Conservation (phyloP, 2,329 filamentous ascomycete genomes). For the Emericellopsis cladophorae region DNA sequence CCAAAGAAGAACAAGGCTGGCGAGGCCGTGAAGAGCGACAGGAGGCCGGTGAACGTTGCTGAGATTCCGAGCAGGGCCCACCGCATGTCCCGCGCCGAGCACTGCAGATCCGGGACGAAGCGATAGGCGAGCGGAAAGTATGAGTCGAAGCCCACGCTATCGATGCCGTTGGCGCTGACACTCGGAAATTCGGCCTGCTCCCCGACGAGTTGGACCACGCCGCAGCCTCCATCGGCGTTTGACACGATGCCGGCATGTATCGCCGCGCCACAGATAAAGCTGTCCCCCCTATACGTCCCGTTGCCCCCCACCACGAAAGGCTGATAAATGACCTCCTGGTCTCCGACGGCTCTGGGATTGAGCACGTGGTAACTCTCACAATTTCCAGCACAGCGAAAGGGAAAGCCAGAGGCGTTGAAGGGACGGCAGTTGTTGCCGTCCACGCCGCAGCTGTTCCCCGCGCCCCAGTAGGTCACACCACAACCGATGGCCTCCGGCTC, state of each 20-base stretch:
- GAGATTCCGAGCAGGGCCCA: slow-evolving; percentile 80
- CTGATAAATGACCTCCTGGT: slow-evolving; percentile 50
- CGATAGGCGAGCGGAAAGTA: slow-evolving; percentile 81
- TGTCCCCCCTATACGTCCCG: slow-evolving; percentile 70
- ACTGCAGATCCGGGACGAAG: slow-evolving; percentile 54
- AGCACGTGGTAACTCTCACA: slow-evolving; percentile 54
- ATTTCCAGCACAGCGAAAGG: slow-evolving; percentile 64
- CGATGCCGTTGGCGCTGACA: slow-evolving; percentile 59
- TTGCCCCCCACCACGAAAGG: slow-evolving; percentile 56
- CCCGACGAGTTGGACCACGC: slow-evolving; percentile 65
- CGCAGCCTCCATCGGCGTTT: slow-evolving; percentile 64
- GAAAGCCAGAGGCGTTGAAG: slow-evolving; percentile 55
- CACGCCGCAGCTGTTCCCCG: slow-evolving; percentile 60
- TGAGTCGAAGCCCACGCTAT: slow-evolving; percentile 67
- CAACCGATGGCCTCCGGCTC: slow-evolving; percentile 54
- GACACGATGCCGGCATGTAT: slow-evolving; percentile 73
- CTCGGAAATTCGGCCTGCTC: slow-evolving; percentile 49
- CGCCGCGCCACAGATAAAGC: slow-evolving; percentile 74
- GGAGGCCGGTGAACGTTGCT: slow-evolving; percentile 59
- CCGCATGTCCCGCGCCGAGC: slow-evolving; percentile 62
- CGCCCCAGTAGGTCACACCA: slow-evolving; percentile 55
- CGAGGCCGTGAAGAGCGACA: slow-evolving; percentile 73
- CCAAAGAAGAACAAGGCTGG: slow-evolving; percentile 76
- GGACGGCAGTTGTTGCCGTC: slow-evolving; percentile 66
- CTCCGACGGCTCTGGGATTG: slow-evolving; percentile 65